These are phyloP conservation scores for Cyberlindnera veronae DNA, from an alignment of 805 yeast genomes.

Conservation along the genomic window DNA sequence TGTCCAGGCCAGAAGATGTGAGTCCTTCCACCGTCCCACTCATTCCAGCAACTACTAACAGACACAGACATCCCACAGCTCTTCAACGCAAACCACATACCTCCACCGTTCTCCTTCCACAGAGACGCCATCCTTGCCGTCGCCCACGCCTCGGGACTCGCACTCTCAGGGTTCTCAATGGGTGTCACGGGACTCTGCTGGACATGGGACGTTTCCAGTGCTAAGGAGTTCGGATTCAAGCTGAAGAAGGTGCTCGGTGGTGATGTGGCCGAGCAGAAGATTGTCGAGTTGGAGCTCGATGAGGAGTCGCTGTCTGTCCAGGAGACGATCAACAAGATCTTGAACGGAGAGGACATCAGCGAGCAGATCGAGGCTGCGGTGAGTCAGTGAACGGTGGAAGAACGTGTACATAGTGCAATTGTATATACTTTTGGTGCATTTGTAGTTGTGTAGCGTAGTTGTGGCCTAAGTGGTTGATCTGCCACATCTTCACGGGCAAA, in stretches of 20 bases:
- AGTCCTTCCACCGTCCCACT: not conserved
- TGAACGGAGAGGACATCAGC: slow-evolving; percentile 38
- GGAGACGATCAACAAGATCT: slow-evolving; percentile 47
- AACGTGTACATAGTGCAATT: too few species aligned
- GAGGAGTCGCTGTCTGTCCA: slow-evolving; percentile 58
- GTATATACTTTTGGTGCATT: too few species aligned
- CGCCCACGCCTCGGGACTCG: slow-evolving; percentile 71
- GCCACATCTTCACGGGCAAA: not conserved
- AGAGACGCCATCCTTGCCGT: slow-evolving; percentile 86
- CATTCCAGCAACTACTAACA: slow-evolving; percentile 12
- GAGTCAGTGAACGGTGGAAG: slow-evolving; percentile 2
- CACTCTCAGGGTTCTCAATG: slow-evolving; percentile 72
- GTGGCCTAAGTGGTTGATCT: too few species aligned
- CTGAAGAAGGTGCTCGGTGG: slow-evolving; percentile 70
- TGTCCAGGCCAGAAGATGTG: slow-evolving; percentile 56
- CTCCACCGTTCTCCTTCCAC: slow-evolving; percentile 78
- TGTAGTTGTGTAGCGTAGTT: too few species aligned
- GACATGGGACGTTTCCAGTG: slow-evolving; percentile 67
- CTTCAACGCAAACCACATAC: slow-evolving; percentile 82
- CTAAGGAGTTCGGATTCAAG: slow-evolving; percentile 67
- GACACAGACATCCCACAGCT: slow-evolving; percentile 55
- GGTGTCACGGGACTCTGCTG: slow-evolving; percentile 71
- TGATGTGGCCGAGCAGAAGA: slow-evolving; percentile 47
- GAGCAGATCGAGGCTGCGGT: slow-evolving; percentile 12
- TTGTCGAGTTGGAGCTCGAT: slow-evolving; percentile 47